Evolutionary conservation across 805 yeast genomes (phyloP).

Genomic region (Zygoascus biomembranicola): DNA sequence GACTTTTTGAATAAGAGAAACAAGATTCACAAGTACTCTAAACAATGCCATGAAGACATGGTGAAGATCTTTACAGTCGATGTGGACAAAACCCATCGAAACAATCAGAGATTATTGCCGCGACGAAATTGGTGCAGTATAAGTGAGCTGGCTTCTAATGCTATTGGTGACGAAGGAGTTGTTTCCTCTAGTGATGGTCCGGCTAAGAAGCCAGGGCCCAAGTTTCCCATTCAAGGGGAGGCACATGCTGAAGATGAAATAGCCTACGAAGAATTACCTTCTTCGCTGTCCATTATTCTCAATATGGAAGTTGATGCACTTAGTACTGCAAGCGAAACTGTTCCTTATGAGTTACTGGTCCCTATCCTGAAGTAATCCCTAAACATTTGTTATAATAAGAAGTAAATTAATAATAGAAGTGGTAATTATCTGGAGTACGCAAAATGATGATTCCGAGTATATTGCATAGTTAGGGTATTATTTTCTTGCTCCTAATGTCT

Average conservation of each 20-base stretch:
- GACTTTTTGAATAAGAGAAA: conserved; percentile 59
- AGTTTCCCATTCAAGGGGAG: conserved; percentile 2
- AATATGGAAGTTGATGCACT: conserved; percentile 61
- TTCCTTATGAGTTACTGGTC: conserved; percentile 59
- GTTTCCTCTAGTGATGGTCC: conserved; percentile 4
- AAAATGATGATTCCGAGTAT: too few relatives aligned
- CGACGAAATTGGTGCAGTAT: conserved; percentile 50
- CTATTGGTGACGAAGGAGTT: not conserved
- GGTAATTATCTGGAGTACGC: too few relatives aligned
- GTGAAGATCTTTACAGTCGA: conserved; percentile 62
- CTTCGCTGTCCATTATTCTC: conserved; percentile 55
- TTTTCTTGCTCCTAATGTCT: too few relatives aligned
- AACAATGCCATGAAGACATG: conserved; percentile 66
- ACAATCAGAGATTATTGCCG: conserved; percentile 46
- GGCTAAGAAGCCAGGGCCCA: conserved; percentile 9
- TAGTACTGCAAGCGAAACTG: conserved; percentile 43
- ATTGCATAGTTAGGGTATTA: too few relatives aligned
- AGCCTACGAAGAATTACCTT: conserved; percentile 12
- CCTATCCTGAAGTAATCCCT: conserved; percentile 34
- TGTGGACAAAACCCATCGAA: conserved; percentile 42
- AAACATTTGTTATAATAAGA: too few relatives aligned
- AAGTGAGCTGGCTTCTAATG: conserved; percentile 2
- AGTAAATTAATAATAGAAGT: too few relatives aligned
- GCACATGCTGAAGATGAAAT: conserved; percentile 6
- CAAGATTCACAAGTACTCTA: conserved; percentile 45